These are phyloP conservation scores for Paraglomus occultum DNA, from an alignment of 192 early-diverging fungal genomes.

Conservation along the genomic window DNA sequence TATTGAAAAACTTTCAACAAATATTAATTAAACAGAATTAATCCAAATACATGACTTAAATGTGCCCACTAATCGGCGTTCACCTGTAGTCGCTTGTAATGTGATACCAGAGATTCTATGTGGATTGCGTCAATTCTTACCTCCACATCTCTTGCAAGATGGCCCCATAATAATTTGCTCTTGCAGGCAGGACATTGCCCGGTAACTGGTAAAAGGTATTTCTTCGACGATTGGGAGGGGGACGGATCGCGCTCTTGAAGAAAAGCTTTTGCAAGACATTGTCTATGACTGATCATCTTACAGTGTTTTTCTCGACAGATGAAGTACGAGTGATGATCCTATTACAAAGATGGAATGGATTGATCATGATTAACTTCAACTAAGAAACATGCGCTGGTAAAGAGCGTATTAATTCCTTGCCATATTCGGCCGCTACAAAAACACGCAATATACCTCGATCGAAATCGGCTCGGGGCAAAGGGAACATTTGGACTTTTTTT, in stretches of 20 bases:
- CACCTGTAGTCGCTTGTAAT: no score
- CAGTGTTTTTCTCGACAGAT: constrained; percentile 4
- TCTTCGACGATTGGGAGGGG: no score
- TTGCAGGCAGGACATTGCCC: constrained; percentile 6
- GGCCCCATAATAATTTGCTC: not conserved
- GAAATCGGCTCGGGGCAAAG: not conserved
- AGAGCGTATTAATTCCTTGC: not conserved
- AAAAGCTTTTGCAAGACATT: constrained; percentile 10
- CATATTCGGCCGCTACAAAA: not conserved
- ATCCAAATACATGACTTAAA: no score
- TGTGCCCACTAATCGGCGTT: no score
- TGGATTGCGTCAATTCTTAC: no score
- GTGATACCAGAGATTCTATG: no score
- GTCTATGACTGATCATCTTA: not conserved
- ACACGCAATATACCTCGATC: not conserved
- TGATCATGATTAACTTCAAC: not conserved
- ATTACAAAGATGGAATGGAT: no score
- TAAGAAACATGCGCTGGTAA: not conserved
- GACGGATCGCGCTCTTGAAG: no score
- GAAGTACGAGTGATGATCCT: not conserved
- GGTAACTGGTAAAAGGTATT: constrained; percentile 4
- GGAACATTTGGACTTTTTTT: not conserved
- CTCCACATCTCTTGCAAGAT: no score
- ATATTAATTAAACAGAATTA: no score
- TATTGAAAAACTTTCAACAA: no score